Percentiles rank a stretch among this genome's conserved stretches.
Evolutionary conservation across 352 stramenopile species (phyloP).

Genomic region (Pythium utonaiense): DNA sequence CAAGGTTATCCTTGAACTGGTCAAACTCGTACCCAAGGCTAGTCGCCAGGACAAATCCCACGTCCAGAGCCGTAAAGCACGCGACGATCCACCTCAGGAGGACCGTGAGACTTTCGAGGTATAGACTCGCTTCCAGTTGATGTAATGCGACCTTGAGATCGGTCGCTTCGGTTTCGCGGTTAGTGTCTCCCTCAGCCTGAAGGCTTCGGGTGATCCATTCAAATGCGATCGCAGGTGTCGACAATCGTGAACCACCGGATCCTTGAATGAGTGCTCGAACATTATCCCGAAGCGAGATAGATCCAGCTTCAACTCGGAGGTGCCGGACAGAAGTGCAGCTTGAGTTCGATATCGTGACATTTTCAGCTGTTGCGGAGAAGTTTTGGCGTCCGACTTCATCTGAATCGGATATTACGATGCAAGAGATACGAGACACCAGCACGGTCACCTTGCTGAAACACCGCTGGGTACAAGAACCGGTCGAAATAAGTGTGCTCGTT

Average conservation of each 20-base stretch:
- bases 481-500: not conserved
- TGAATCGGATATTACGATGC: slow-evolving; percentile 3
- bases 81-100: slow-evolving; percentile 35
- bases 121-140: slow-evolving; percentile 37
- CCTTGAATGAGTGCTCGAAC: slow-evolving; percentile 32
- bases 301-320: slow-evolving; percentile 8
- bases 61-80: slow-evolving; percentile 43
- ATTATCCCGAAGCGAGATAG: slow-evolving; percentile 31
- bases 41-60: slow-evolving; percentile 67
- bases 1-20: slow-evolving; percentile 54
- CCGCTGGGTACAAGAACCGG: not conserved
- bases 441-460: slow-evolving; percentile 12
- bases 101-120: slow-evolving; percentile 43
- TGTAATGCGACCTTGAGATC: slow-evolving; percentile 23
- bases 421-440: slow-evolving; percentile 8
- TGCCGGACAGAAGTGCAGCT: slow-evolving; percentile 21
- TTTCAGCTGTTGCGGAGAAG: slow-evolving; percentile 28
- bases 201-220: slow-evolving; percentile 5
- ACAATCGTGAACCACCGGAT: slow-evolving; percentile 34
- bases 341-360: slow-evolving; percentile 25
- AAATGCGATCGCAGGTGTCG: slow-evolving; percentile 39
- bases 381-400: not conserved
- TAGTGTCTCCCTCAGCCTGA: not conserved
- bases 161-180: not conserved
- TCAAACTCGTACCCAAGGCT: slow-evolving; percentile 56